These are phyloP conservation scores for Acanthamoeba healyi DNA, from an alignment of 208 protist genomes.

Conservation along the genomic window DNA sequence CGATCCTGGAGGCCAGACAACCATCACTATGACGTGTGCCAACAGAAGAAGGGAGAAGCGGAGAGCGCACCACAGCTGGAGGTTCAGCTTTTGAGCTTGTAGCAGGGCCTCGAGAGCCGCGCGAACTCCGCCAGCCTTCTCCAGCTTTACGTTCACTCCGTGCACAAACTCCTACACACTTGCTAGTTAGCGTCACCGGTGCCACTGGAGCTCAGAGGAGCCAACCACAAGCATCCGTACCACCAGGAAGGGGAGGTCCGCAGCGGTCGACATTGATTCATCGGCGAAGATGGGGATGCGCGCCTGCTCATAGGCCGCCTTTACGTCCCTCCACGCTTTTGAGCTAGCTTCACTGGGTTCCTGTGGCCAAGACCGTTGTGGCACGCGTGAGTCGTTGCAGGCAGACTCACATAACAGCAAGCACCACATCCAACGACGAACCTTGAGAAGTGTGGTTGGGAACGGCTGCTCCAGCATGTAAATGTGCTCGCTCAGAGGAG, in stretches of 20 bases:
- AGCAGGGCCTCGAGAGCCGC: constrained; percentile 12
- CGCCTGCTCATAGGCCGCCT: constrained; percentile 3
- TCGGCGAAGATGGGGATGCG: constrained; percentile 39
- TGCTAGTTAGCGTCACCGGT: too few species aligned
- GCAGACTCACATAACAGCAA: too few species aligned
- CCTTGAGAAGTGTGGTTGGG: constrained; percentile 31
- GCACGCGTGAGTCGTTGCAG: neutral
- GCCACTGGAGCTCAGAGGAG: neutral
- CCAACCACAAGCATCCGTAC: neutral
- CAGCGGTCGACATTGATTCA: constrained; percentile 28
- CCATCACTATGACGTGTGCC: neutral
- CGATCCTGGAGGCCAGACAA: constrained; percentile 1
- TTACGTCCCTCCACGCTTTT: neutral
- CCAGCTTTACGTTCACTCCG: constrained; percentile 68
- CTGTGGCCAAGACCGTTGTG: neutral
- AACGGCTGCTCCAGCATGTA: constrained; percentile 61
- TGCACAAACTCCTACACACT: constrained; percentile 42
- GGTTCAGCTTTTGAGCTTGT: neutral
- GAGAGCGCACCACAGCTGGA: constrained; percentile 8
- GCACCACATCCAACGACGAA: too few species aligned
- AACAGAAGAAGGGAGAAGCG: neutral
- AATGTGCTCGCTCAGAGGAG: neutral
- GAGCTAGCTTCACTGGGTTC: neutral
- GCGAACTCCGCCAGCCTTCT: constrained; percentile 44
- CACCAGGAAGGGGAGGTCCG: neutral